Evolutionary conservation across 129 eudicot genomes (phyloP).

Genomic region (Pseudognaphalium luteoalbum): DNA sequence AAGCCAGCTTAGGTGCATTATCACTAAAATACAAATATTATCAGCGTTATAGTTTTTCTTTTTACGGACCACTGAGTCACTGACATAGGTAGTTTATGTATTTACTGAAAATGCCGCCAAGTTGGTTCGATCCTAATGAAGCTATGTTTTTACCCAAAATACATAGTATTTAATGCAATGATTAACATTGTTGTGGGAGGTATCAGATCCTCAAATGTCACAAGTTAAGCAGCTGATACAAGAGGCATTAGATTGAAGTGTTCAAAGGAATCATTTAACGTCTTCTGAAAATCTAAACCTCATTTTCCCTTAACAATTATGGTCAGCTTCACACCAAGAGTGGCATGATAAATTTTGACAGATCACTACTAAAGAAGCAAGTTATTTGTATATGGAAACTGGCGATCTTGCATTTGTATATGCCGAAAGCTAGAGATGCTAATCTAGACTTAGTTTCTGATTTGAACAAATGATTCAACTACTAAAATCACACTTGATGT

Average conservation of each 20-base stretch:
- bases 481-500: conserved; percentile 19
- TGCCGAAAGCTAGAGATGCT: neutral
- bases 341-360: conserved; percentile 10
- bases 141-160: no score
- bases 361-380: neutral
- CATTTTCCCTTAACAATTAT: conserved; percentile 14
- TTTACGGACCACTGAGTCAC: no score
- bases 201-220: neutral
- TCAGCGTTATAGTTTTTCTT: no score
- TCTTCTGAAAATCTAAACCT: conserved; percentile 1
- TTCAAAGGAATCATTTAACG: neutral
- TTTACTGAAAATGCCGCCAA: no score
- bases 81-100: no score
- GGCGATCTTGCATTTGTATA: neutral
- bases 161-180: conserved; percentile 6
- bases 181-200: neutral
- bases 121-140: no score
- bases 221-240: neutral
- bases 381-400: conserved; percentile 6
- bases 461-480: neutral
- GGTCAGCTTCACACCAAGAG: conserved; percentile 5
- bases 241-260: neutral
- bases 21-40: no score
- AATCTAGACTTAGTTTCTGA: neutral
- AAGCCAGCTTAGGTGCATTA: neutral